Base-by-base conservation (phyloP, 495 filamentous ascomycete genomes). In the Xylaria curta region DNA sequence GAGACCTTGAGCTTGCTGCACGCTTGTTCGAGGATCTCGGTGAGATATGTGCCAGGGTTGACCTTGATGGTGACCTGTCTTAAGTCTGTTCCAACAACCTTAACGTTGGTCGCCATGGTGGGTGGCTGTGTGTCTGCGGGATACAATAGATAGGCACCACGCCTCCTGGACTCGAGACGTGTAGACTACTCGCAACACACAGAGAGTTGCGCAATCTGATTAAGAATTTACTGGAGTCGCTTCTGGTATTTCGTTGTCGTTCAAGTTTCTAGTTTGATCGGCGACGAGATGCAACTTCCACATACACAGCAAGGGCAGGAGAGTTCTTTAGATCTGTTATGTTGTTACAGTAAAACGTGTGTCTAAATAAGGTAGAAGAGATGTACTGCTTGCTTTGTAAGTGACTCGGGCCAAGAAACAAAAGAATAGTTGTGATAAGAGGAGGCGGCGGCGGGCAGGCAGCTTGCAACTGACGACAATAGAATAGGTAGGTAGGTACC, bases 91-190 rank as follows among this genome's bases (percentile, higher is more conserved):
- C 95, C 92, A 58, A 97, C 87, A 47, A 99, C 93, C 72, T 95
- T 90, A 69, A 99, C 92, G 79, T 96, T 92, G 44, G 95, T 91
- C 71, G 93, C 90, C 93, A 97, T 97, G 73, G 71, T 84, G 65
- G 73, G 71, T 84, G 65, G 46, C 33, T 36, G 31, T 13, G 21
- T 17, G 21, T 19, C 44, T 66, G 13, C n/a, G 42, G 40, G 42
- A 21, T 21, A 63, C 31, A n/a, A 9, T 33, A n/a, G 38, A 19
- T 15, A 69, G 44, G 9, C 31, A 10, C 54, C 17, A 19, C 51
- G 31, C 17, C 49, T 13, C 26, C 4, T 13, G 21, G 28, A 62
- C 40, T 10, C n/a, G 15, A 56, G 47, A 8, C 15, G 17, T 0
- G 40, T 38, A 4, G 17, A 38, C 33, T 33, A 59, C 15, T n/a